Percentiles rank a stretch among this genome's conserved stretches.
phyloP scores from a whole-genome alignment of 495 filamentous ascomycete genomes.

The Talaromyces ruber region DNA sequence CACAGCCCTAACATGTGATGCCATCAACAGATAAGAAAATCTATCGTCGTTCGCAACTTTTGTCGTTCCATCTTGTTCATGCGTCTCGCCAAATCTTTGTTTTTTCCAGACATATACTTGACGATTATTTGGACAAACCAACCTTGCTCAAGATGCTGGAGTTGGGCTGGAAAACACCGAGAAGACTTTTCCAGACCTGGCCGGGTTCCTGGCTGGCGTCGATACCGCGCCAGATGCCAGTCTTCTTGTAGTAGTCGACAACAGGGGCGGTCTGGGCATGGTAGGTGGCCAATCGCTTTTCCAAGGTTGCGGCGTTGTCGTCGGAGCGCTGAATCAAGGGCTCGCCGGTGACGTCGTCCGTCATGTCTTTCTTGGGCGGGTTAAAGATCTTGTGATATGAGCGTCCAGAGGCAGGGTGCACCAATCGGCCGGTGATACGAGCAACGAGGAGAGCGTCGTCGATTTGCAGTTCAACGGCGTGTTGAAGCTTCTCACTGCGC shows the following conservation, averaged over 20 bases:
- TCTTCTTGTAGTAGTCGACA: slow-evolving; percentile 91
- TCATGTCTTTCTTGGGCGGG: slow-evolving; percentile 91
- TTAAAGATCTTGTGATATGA: slow-evolving; percentile 98
- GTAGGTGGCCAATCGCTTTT: slow-evolving; percentile 90
- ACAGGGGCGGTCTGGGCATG: slow-evolving; percentile 91
- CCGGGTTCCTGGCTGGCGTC: slow-evolving; percentile 96
- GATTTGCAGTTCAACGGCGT: slow-evolving; percentile 94
- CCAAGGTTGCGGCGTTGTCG: slow-evolving; percentile 94
- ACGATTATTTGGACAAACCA: slow-evolving; percentile 1
- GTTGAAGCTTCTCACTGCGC: slow-evolving; percentile 72
- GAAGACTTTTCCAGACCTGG: slow-evolving; percentile 86
- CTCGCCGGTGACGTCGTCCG: slow-evolving; percentile 94
- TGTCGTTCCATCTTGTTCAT: background rate
- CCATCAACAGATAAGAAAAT: background rate
- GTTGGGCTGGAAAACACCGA: slow-evolving; percentile 65
- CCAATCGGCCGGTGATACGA: slow-evolving; percentile 90
- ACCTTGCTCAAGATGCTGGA: slow-evolving; percentile 14
- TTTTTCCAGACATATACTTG: background rate
- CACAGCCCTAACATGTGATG: slow-evolving; percentile 2
- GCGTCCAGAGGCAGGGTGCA: slow-evolving; percentile 92
- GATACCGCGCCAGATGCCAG: slow-evolving; percentile 91
- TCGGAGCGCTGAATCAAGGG: slow-evolving; percentile 92
- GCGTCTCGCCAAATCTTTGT: background rate
- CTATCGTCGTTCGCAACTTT: background rate
- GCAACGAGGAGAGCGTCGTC: slow-evolving; percentile 88